Percentiles rank a stretch among this genome's conserved stretches.
Evolutionary conservation across 768 basidiomycete genomes (phyloP).

Genomic region (Suillus weaverae): DNA sequence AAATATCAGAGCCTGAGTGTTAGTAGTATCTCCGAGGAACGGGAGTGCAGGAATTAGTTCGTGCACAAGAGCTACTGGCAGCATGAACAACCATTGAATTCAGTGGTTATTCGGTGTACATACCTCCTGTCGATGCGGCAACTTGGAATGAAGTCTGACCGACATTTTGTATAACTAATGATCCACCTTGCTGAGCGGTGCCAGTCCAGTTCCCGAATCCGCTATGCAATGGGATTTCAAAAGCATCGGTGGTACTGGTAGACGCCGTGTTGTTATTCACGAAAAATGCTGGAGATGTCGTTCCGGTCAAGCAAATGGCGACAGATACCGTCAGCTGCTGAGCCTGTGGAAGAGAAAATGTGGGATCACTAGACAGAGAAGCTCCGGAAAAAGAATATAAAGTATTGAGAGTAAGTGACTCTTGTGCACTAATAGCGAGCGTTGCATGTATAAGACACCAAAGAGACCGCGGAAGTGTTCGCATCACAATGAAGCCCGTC

Average conservation of each 20-base stretch:
- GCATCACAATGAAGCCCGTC: background rate
- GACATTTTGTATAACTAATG: conserved; percentile 47
- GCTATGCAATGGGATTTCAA: conserved; percentile 47
- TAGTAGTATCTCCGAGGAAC: conserved; percentile 71
- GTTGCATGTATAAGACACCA: conserved; percentile 8
- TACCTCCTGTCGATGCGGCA: conserved; percentile 50
- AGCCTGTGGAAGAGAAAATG: conserved; percentile 43
- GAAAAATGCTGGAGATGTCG: conserved; percentile 52
- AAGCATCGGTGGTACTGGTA: conserved; percentile 38
- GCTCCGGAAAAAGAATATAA: conserved; percentile 34
- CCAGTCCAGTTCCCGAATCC: conserved; percentile 59
- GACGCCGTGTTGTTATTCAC: conserved; percentile 43
- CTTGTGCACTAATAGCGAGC: conserved; percentile 16
- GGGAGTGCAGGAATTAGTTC: conserved; percentile 44
- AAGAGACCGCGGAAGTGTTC: conserved; percentile 5
- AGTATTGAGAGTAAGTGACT: conserved; percentile 37
- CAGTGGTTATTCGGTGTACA: conserved; percentile 9
- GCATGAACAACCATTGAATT: conserved; percentile 2
- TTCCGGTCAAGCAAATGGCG: conserved; percentile 43
- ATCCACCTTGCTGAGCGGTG: conserved; percentile 45
- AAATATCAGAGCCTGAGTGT: conserved; percentile 71
- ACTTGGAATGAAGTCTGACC: conserved; percentile 54
- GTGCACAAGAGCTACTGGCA: conserved; percentile 49
- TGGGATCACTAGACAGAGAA: conserved; percentile 33
- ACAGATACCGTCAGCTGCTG: conserved; percentile 45